Percentiles rank a stretch among this genome's conserved stretches.
Evolutionary conservation across 352 stramenopile genomes (phyloP).

Genomic region (Phytophthora agathidicida): DNA sequence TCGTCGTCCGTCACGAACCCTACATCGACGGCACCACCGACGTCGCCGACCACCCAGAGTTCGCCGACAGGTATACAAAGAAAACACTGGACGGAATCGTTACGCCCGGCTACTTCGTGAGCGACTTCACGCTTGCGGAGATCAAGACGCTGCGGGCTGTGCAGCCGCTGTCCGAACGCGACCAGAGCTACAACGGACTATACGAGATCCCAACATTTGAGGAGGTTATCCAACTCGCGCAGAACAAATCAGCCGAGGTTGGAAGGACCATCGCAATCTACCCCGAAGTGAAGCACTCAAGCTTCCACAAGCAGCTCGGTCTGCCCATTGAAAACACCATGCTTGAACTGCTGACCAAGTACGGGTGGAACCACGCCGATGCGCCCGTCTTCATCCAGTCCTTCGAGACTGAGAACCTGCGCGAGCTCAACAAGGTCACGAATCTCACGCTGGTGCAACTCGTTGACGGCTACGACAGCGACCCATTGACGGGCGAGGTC

Average conservation of each 20-base stretch:
- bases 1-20: conserved; percentile 88
- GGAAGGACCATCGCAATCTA: conserved; percentile 85
- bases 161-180: conserved; percentile 79
- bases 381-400: conserved; percentile 78
- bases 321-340: conserved; percentile 83
- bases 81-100: conserved; percentile 62
- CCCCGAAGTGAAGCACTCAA: conserved; percentile 89
- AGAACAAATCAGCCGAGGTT: conserved; percentile 63
- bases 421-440: conserved; percentile 63
- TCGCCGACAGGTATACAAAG: conserved; percentile 64
- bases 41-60: conserved; percentile 77
- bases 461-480: conserved; percentile 61
- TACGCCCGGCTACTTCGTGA: conserved; percentile 84
- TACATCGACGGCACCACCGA: conserved; percentile 92
- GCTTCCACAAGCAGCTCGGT: conserved; percentile 68
- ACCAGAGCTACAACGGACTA: conserved; percentile 82
- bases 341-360: conserved; percentile 67
- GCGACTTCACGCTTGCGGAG: conserved; percentile 92
- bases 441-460: conserved; percentile 85
- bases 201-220: conserved; percentile 91
- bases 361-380: conserved; percentile 70
- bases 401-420: conserved; percentile 80
- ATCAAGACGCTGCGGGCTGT: conserved; percentile 86
- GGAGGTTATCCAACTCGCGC: conserved; percentile 87
- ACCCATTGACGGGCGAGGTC: conserved; percentile 63